Evolutionary conservation across 75 land plant genomes (phyloP).

Genomic region (Azolla pinnata): DNA sequence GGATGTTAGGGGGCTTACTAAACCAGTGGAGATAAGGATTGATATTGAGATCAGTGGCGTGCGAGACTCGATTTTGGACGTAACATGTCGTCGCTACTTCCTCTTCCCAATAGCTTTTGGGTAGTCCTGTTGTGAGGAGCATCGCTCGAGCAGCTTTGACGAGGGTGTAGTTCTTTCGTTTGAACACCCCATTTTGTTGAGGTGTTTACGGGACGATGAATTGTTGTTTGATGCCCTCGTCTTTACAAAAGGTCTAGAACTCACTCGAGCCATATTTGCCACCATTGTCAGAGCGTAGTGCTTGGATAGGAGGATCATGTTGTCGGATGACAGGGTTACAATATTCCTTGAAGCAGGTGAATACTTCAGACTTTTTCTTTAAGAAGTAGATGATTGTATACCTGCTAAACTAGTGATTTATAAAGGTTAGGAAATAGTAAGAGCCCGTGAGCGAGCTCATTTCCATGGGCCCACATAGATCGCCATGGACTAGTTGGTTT

Average conservation of each 20-base stretch:
- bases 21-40: constrained; percentile 12
- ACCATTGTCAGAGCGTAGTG: constrained; percentile 12
- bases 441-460: constrained; percentile 5
- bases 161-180: constrained; percentile 15
- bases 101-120: constrained; percentile 21
- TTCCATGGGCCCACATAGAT: constrained; percentile 17
- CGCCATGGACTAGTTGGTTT: constrained; percentile 12
- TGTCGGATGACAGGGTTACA: neutral
- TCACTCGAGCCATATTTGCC: constrained; percentile 8
- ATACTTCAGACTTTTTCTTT: neutral
- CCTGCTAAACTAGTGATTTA: neutral
- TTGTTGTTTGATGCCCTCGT: constrained; percentile 8
- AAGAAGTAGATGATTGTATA: neutral
- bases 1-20: neutral
- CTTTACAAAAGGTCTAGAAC: constrained; percentile 9
- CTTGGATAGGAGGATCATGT: neutral
- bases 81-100: constrained; percentile 9
- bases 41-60: neutral
- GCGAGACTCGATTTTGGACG: constrained; percentile 10
- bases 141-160: constrained; percentile 17
- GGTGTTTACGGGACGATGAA: constrained; percentile 13
- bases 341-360: neutral
- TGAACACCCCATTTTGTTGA: constrained; percentile 17
- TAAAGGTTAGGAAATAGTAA: neutral
- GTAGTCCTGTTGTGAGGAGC: constrained; percentile 7